Base-by-base conservation (phyloP, 164 flowering plant species). In the Warburgia ugandensis region DNA sequence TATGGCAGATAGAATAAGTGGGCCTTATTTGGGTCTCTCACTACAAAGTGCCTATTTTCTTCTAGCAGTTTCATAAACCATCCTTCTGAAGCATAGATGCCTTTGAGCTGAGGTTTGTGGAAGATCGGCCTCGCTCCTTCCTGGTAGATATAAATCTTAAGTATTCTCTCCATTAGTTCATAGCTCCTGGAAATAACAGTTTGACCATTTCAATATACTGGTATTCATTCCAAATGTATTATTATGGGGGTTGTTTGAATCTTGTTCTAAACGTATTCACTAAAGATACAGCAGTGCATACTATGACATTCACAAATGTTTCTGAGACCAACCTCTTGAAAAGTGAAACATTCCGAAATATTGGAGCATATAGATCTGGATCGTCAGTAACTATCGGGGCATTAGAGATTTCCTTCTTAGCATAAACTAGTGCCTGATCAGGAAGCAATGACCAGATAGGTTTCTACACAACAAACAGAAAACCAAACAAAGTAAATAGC, bases 311-410 rank as follows among this genome's bases (percentile, higher is more conserved):
- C 13, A 26, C 14, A 52, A 19, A n/a, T 28, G 21, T 53, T 14
- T 6, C n/a, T n/a, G n/a, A 53, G 20, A 51, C 47, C 28, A 70
- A 86, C 97, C 97, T 83, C 61, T 65, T 72, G 57, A 89, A 89
- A 28, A 64, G 44, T 48, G 95, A 78, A 43, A 81, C 39, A 68
- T 89, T 89, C 40, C 62, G 66, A 62, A 86, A 86, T 36, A 86
- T 29, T 41, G 94, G 81, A 9, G 80, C 74, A 63, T 76, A 68
- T 14, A 89, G 65, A 25, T 81, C 78, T 29, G 83, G 71, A 68
- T 86, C 92, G 48, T 80, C 71, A 7, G 48, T 55, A 29, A 73
- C 62, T 10, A 53, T n/a, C 35, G 87, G 67, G 37, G 78, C 78
- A 61, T 62, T 59, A 36, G 68, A 62, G 27, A 86, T 76, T 68